Base-by-base conservation (phyloP, 2,329 filamentous ascomycete species). In the Aspergillus glaucus region DNA sequence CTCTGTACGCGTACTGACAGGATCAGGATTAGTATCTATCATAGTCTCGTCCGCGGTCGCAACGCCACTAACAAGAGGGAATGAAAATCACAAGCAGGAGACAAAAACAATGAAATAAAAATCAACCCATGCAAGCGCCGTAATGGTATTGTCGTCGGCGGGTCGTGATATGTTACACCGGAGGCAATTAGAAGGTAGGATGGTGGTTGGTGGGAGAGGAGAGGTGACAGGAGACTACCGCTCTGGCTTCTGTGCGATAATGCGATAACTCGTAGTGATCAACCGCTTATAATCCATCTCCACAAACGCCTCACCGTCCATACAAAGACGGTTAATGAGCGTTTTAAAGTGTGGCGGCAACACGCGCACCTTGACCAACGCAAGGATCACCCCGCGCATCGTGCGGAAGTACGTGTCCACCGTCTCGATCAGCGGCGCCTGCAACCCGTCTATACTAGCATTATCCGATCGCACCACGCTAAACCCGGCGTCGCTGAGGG, bases 251-350 rank as follows among this genome's bases (percentile, higher is more conserved):
- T 73, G 69, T 0, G 76, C 76, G 50, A 79, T 73, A 48, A 79
- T 71, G 43, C 76, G 73, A 49, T 79, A 79, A 45, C 75, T 79
- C 6, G 77, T 79, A 2, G 74, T 75, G 19, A 74, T 72, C 14
- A 79, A 62, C 9, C 76, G 71, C 75, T 76, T 75, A 15, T 67
- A 70, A 54, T 79, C 77, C 76, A 79, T 79, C 64, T 78, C 72
- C 49, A 79, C 73, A 51, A 79, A 79, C 0, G 77, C 77, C 62
- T 78, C 67, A 1, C 77, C 77, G 48, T 79, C 77, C 15, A 78
- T 59, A 52, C 77, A 79, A 24, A 79, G 60, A 8, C 76, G 69
- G 55, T 79, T 76, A 59, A 79, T 76, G 43, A 79, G 62, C 5
- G 70, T 72, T 66, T 75, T 78, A 65, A 79, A 79, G 56, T 79